Conservation (phyloP, 2,329 filamentous ascomycete genomes). For the Raffaelea ambrosiae region DNA sequence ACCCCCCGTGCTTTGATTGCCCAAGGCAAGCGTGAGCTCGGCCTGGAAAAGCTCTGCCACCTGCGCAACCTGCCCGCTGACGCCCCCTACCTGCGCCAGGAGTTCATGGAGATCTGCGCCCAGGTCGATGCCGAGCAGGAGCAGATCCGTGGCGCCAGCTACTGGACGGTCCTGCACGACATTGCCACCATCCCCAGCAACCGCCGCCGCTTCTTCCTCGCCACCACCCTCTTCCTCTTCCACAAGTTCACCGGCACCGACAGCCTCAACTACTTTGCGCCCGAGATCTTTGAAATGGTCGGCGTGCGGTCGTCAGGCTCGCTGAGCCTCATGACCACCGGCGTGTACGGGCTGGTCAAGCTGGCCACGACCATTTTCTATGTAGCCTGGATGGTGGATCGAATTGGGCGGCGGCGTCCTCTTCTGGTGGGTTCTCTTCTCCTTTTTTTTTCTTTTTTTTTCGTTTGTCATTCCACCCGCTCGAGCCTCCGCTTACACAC, state of each 20-base stretch:
- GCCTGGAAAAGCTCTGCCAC: slow-evolving; percentile 26
- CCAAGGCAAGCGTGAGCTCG: slow-evolving; percentile 24
- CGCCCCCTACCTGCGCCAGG: slow-evolving; percentile 27
- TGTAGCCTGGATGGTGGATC: slow-evolving; percentile 22
- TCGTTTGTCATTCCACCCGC: too few species aligned
- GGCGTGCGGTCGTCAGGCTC: slow-evolving; percentile 22
- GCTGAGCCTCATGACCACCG: slow-evolving; percentile 25
- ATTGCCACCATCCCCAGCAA: slow-evolving; percentile 18
- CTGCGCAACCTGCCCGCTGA: slow-evolving; percentile 28
- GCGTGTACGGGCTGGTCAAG: slow-evolving; percentile 20
- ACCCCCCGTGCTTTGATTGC: slow-evolving; percentile 26
- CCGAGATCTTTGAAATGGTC: slow-evolving; percentile 29
- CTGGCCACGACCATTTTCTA: slow-evolving; percentile 16
- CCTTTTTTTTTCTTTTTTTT: not conserved
- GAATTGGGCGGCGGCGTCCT: slow-evolving; percentile 20
- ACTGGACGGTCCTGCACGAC: slow-evolving; percentile 7
- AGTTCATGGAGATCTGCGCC: slow-evolving; percentile 27
- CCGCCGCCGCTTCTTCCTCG: slow-evolving; percentile 17
- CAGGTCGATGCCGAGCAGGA: slow-evolving; percentile 23
- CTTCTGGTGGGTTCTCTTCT: slow-evolving; percentile 14
- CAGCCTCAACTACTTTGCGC: slow-evolving; percentile 30
- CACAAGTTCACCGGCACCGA: slow-evolving; percentile 33
- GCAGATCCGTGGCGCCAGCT: slow-evolving; percentile 2
- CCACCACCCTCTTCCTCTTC: slow-evolving; percentile 23
- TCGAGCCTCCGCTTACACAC: not conserved